Evolutionary conservation across 257 asterid genomes (phyloP).

Genomic region (Solanum medicagineum): DNA sequence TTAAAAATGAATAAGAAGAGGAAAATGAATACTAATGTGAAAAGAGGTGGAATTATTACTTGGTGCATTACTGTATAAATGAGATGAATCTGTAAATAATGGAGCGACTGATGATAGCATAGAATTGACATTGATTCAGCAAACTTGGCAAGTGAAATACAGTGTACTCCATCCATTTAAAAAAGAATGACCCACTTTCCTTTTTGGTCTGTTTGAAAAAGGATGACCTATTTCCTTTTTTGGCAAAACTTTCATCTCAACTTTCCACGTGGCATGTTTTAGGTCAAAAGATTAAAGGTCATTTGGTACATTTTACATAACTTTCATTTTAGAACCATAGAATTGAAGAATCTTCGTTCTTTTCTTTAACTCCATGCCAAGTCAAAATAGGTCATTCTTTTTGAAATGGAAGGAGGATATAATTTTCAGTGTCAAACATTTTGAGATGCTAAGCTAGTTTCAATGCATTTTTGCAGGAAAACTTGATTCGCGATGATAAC

Average conservation of each 20-base stretch:
- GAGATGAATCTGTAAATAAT: neutral
- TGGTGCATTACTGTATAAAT: neutral
- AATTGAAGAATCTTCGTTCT: too few species aligned
- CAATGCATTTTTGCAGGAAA: slow-evolving; percentile 47
- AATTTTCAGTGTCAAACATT: neutral
- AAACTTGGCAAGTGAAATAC: neutral
- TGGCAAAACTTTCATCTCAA: too few species aligned
- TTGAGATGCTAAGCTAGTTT: neutral
- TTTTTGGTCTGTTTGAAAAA: too few species aligned
- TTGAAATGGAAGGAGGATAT: neutral
- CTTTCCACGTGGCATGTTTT: too few species aligned
- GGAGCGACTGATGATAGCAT: neutral
- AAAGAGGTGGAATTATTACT: neutral
- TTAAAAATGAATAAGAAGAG: neutral
- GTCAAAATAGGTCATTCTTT: too few species aligned
- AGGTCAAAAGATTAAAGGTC: too few species aligned
- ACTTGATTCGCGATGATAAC: slow-evolving; percentile 93
- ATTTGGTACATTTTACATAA: too few species aligned
- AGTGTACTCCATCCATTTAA: neutral
- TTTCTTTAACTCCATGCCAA: too few species aligned
- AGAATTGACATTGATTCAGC: neutral
- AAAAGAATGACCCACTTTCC: too few species aligned
- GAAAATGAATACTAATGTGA: neutral
- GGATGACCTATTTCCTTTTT: too few species aligned
- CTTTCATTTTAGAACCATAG: too few species aligned